A percentile compares a stretch with the other conserved stretches of the same genome.
phyloP scores from a whole-genome alignment of 768 basidiomycete genomes.

The Melanogaster broomeanus region DNA sequence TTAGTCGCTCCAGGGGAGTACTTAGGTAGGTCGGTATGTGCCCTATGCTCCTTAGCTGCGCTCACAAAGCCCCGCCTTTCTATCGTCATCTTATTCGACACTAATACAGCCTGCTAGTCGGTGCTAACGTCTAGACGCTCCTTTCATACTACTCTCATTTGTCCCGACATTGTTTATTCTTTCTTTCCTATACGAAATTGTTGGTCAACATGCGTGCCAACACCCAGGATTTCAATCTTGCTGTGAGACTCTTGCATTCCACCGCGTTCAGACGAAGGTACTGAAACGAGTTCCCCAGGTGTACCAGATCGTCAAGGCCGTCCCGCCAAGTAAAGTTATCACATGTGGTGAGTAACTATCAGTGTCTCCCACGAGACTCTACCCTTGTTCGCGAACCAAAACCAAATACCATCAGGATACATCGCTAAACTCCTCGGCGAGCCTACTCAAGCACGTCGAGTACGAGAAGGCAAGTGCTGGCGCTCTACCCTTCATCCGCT shows the following conservation, averaged over 20 bases:
- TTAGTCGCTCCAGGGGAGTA: not conserved
- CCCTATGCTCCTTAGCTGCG: not conserved
- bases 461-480: constrained; percentile 63
- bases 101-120: not conserved
- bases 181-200: not conserved
- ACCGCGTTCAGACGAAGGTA: too few species aligned
- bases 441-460: constrained; percentile 71
- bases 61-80: not conserved
- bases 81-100: not conserved
- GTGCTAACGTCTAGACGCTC: not conserved
- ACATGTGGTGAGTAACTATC: constrained; percentile 49
- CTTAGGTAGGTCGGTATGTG: not conserved
- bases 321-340: constrained; percentile 64
- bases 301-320: constrained; percentile 62
- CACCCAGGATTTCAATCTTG: constrained; percentile 13
- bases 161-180: not conserved
- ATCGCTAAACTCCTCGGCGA: constrained; percentile 75
- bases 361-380: not conserved
- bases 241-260: constrained; percentile 3
- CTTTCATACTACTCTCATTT: not conserved
- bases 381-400: not conserved
- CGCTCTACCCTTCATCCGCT: not conserved
- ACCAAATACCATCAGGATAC: constrained; percentile 40
- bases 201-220: not conserved
- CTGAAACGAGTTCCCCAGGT: constrained; percentile 43